Conservation (phyloP, 169 alveolate genomes). For the Besnoitia besnoiti region DNA sequence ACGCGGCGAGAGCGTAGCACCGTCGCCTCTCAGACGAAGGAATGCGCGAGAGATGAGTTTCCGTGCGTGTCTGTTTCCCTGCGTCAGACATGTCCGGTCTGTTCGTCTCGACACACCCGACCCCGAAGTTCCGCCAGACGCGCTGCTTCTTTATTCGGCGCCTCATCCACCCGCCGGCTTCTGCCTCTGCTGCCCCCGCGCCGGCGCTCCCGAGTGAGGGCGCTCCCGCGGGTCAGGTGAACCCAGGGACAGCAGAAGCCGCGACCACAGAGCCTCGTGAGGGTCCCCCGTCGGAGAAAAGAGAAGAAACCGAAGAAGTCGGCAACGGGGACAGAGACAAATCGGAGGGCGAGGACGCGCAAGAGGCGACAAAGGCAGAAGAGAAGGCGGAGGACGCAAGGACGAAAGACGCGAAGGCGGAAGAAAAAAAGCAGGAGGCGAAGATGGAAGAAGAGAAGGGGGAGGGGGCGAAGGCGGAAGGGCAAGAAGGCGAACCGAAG, state of each 20-base stretch:
- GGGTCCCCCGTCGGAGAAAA: too few species aligned
- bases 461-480: background rate
- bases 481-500: background rate
- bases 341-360: too few species aligned
- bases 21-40: background rate
- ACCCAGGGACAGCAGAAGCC: too few species aligned
- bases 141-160: constrained; percentile 50
- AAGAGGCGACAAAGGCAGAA: too few species aligned
- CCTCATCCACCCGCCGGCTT: background rate
- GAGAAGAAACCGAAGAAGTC: too few species aligned
- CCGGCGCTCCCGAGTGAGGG: background rate
- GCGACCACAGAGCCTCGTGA: too few species aligned
- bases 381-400: too few species aligned
- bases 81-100: constrained; percentile 27
- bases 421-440: background rate
- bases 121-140: constrained; percentile 38
- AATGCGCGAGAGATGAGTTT: background rate
- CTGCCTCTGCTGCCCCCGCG: background rate
- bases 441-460: background rate
- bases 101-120: constrained; percentile 47
- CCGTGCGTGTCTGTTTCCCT: background rate
- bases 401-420: background rate
- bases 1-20: background rate
- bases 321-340: too few species aligned
- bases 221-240: background rate